Evolutionary conservation across 2,329 filamentous ascomycete species (phyloP), one percentile per base, ranked within the genome.

Genomic region (Monilinia fructigena): DNA sequence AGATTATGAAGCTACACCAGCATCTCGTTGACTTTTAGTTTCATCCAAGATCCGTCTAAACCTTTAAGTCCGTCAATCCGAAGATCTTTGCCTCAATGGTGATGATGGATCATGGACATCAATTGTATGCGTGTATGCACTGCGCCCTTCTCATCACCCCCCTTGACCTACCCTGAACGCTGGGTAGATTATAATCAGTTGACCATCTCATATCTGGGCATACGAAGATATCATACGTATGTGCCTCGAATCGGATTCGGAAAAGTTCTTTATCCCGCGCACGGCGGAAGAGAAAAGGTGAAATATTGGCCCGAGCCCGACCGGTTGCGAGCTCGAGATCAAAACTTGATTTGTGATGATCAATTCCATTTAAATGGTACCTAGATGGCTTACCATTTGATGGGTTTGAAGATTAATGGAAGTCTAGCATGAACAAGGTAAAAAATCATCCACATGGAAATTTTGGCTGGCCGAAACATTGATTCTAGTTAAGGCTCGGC

Each of bases 131-230:
- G n/a, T 23, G 28, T 50, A 61, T 61, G 58, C 58, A 61, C 58
- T 61, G 58, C 58, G 58, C 58, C 58, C 28, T 61, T 26, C 31
- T 45, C 47, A 61, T 50, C 55, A 23, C 55, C 45, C 28, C 16
- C 55, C 40, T 45, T 45, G 55, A 31, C 55, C 11, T 61, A 61
- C 45, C 48, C 58, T 50, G 45, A 61, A 61, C 50, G 28, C 58
- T 61, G 58, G 58, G 58, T 38, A 61, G 31, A 50, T 50, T 50
- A 1, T 35, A 50, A 61, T 61, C 58, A 61, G 38, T 61, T 61
- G 58, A 61, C 45, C 58, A 38, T 28, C 14, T 38, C 53, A 8
- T 11, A 23, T n/a, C 31, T 48, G 45, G 48, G 58, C n/a, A 61
- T 60, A 60, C 26, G 56, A 50, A 38, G 42, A 38, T 38, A 35